Evolutionary conservation across 306 rosid genomes (phyloP).

Genomic region (Quercus wislizeni): DNA sequence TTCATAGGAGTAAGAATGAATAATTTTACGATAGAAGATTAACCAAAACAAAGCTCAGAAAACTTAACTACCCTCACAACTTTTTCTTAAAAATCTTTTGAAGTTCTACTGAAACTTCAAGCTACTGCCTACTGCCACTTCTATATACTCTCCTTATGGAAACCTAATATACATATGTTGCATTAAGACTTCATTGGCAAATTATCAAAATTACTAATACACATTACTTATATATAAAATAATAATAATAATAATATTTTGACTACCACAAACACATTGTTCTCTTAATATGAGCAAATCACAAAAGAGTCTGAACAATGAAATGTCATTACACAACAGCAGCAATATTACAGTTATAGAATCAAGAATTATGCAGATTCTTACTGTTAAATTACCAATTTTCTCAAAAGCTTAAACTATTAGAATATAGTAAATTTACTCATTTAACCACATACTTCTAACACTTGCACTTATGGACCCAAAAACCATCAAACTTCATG

Average conservation of each 20-base stretch:
- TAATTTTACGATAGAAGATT: no score
- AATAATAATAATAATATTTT: background rate
- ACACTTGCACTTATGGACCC: background rate
- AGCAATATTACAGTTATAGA: background rate
- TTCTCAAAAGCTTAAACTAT: no score
- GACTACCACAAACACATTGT: background rate
- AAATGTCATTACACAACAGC: background rate
- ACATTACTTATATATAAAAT: background rate
- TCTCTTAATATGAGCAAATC: background rate
- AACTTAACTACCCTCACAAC: no score
- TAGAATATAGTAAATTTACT: no score
- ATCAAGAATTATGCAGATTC: background rate
- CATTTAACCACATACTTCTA: no score
- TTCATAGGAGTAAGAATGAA: no score
- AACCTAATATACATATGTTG: background rate
- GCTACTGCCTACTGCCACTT: background rate
- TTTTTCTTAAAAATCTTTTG: no score
- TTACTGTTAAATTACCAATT: background rate
- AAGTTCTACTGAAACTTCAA: background rate
- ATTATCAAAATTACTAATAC: background rate
- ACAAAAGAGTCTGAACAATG: background rate
- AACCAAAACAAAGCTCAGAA: no score
- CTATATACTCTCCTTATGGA: background rate
- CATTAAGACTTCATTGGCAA: no score
- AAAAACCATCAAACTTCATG: background rate